Conservation (phyloP, 2,329 filamentous ascomycete species). For the Aschersonia sp. region DNA sequence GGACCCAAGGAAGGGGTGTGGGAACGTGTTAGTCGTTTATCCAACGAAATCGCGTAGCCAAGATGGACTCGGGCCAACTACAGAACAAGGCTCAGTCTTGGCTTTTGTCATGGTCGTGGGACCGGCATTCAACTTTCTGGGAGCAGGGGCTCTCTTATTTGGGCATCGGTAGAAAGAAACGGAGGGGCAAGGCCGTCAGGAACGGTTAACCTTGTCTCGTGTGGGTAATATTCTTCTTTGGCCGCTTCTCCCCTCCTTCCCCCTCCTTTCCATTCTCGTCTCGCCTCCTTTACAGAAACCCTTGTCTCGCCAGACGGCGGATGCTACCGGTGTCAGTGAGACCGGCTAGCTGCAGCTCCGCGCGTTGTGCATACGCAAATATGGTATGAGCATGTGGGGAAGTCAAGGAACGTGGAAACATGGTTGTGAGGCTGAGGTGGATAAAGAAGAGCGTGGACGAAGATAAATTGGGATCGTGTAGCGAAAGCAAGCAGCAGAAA, state of each 20-base stretch:
- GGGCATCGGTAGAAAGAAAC: neutral
- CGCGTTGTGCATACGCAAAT: neutral
- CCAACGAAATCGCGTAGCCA: no score
- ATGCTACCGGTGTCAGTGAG: neutral
- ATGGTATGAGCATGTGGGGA: neutral
- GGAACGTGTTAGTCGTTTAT: no score
- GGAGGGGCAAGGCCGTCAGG: neutral
- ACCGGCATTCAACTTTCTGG: neutral
- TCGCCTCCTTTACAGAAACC: no score
- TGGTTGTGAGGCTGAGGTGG: neutral
- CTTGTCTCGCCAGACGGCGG: no score
- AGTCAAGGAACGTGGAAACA: neutral
- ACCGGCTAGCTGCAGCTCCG: neutral
- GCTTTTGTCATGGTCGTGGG: neutral
- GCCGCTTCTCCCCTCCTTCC: no score
- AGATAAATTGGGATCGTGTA: neutral
- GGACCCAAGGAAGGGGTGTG: no score
- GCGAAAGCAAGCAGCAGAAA: neutral
- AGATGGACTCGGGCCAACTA: no score
- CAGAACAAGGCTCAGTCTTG: neutral
- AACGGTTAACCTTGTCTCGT: neutral
- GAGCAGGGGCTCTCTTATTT: neutral
- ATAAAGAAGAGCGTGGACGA: neutral
- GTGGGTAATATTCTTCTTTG: no score
- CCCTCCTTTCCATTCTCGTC: no score